Evolutionary conservation across 805 yeast genomes (phyloP), one percentile per base, ranked within the genome.

Genomic region (Huiozyma naganishii): DNA sequence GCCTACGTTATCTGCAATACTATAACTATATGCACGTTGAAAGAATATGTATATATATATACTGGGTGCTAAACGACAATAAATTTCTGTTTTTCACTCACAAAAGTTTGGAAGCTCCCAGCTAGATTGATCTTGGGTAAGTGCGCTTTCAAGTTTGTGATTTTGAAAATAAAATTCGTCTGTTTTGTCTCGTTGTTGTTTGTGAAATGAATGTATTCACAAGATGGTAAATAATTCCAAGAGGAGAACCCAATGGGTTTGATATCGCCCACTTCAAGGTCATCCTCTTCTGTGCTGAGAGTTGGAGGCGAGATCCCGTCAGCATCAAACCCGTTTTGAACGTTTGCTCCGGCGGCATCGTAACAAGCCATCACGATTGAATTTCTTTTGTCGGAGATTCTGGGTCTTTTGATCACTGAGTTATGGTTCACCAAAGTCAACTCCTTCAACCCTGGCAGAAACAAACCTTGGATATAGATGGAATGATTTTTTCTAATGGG

Each of bases 221-320:
- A 52, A 7, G 42, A 39, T 7, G 44, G 43, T 39, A 56, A 41
- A 37, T 52, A 48, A 41, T 57, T 57, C 58, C 59, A 58, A 4
- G 52, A 48, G 1, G 63, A 55, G 41, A 58, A 56, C 6, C 43
- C 49, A n/a, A 52, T 40, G 3, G 54, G 46, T n/a, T 41, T 48
- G 36, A 50, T 45, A 11, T 49, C 48, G 28, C 45, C 45, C 13
- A 41, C 39, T 5, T 39, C 41, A 13, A 32, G 13, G 27, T 37
- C 38, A 12, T 29, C 35, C 27, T 37, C 34, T 27, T 23, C 17
- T 11, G 27, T 11, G n/a, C 23, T 28, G 7, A 9, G 8, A 27
- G 7, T 23, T 9, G 9, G 1, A 7, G 37, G 12, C 27, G 17
- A 27, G 27, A 10, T 39, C 13, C 39, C 40, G 36, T 41, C 11